Conservation (phyloP, 805 yeast species). For the Maudiozyma turicensis region DNA sequence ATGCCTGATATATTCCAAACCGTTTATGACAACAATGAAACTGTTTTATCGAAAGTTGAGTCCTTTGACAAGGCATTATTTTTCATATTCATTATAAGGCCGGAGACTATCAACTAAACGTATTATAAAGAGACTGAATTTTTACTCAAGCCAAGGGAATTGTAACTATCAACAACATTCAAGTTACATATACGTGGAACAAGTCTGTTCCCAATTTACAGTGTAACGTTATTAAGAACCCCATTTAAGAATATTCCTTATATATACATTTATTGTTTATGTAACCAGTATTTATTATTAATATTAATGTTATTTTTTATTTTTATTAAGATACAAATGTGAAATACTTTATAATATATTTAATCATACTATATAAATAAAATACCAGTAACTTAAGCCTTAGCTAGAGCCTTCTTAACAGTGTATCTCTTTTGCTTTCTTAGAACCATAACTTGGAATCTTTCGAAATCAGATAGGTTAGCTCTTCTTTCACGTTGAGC, state of each 20-base stretch:
- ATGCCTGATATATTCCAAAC: constrained; percentile 1
- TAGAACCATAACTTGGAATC: constrained; percentile 97
- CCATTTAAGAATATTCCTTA: neutral
- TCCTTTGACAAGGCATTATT: constrained; percentile 8
- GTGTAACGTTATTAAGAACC: neutral
- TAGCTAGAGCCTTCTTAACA: constrained; percentile 93
- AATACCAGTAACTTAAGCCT: constrained; percentile 52
- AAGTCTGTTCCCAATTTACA: no score
- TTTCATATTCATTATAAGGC: constrained; percentile 14
- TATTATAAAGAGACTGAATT: neutral
- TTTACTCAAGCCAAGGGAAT: neutral
- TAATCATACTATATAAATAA: constrained; percentile 5
- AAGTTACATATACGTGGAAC: no score
- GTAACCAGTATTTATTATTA: neutral
- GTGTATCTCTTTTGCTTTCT: constrained; percentile 96
- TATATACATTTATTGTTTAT: neutral
- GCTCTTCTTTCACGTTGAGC: constrained; percentile 92
- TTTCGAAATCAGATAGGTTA: constrained; percentile 91
- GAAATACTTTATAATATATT: constrained; percentile 3
- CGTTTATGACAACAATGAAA: neutral
- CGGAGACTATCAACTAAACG: constrained; percentile 8
- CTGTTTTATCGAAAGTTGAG: neutral
- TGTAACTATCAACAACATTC: no score
- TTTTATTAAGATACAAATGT: constrained; percentile 5
- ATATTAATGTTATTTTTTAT: neutral